A percentile compares a stretch with the other conserved stretches of the same genome.
Evolutionary conservation across 2,329 filamentous ascomycete genomes (phyloP).

Genomic region (Blastomyces percursus): DNA sequence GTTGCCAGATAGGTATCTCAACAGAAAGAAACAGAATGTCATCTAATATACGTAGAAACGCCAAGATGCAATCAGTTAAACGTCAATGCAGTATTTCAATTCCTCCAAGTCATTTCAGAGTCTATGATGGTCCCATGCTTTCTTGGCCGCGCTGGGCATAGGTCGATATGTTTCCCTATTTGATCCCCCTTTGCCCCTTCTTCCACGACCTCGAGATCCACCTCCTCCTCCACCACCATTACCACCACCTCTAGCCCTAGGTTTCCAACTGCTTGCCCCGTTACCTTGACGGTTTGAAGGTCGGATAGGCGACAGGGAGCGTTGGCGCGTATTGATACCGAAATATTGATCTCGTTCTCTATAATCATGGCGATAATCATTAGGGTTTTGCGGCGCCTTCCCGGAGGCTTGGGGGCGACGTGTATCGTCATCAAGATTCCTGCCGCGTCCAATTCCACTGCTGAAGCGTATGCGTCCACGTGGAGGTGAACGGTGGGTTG

Average conservation of each 20-base stretch:
- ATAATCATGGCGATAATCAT: constrained; percentile 12
- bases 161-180: constrained; percentile 24
- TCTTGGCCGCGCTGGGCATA: constrained; percentile 24
- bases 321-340: constrained; percentile 19
- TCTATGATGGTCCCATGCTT: constrained; percentile 24
- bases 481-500: constrained; percentile 18
- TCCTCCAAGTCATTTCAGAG: constrained; percentile 13
- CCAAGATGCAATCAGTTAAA: background rate
- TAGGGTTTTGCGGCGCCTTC: constrained; percentile 9
- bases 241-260: constrained; percentile 6
- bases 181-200: constrained; percentile 7
- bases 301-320: constrained; percentile 25
- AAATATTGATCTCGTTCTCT: constrained; percentile 23
- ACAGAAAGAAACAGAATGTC: background rate
- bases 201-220: constrained; percentile 16
- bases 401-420: constrained; percentile 8
- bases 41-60: background rate
- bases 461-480: constrained; percentile 29
- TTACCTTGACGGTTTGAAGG: constrained; percentile 12
- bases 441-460: constrained; percentile 21
- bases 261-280: constrained; percentile 16
- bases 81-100: background rate
- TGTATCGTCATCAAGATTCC: constrained; percentile 17
- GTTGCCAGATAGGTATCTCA: background rate
- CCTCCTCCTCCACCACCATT: constrained; percentile 18